Evolutionary conservation across 2,329 filamentous ascomycete genomes (phyloP).

Genomic region (Talaromyces rugulosus): DNA sequence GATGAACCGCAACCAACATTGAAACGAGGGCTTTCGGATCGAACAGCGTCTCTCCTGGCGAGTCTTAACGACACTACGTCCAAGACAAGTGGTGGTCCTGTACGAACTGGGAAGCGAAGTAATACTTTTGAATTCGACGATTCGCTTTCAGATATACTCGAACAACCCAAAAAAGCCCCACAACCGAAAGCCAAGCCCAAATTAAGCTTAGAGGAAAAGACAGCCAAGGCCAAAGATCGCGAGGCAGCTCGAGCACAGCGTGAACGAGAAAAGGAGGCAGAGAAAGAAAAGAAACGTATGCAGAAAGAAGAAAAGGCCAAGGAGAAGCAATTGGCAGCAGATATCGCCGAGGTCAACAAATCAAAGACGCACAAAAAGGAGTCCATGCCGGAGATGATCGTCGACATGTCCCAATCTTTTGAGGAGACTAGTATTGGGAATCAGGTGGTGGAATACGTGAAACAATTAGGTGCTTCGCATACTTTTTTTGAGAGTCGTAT

Average conservation of each 20-base stretch:
- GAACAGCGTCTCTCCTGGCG: slow-evolving; percentile 38
- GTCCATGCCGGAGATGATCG: slow-evolving; percentile 72
- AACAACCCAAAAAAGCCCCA: slow-evolving; percentile 21
- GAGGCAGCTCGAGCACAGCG: slow-evolving; percentile 45
- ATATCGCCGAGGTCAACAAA: slow-evolving; percentile 70
- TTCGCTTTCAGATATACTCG: slow-evolving; percentile 38
- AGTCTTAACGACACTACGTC: slow-evolving; percentile 20
- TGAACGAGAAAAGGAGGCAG: slow-evolving; percentile 53
- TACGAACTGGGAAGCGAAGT: background rate
- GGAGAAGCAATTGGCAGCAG: slow-evolving; percentile 62
- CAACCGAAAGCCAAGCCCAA: slow-evolving; percentile 39
- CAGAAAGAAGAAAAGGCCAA: slow-evolving; percentile 54
- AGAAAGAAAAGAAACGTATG: slow-evolving; percentile 47
- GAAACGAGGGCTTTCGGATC: slow-evolving; percentile 30
- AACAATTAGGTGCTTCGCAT: slow-evolving; percentile 37
- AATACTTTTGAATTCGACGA: slow-evolving; percentile 13
- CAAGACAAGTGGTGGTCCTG: background rate
- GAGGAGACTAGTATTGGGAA: slow-evolving; percentile 41
- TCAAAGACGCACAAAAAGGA: slow-evolving; percentile 68
- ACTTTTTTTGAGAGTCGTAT: slow-evolving; percentile 34
- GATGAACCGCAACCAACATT: slow-evolving; percentile 14
- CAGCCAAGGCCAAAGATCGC: slow-evolving; percentile 52
- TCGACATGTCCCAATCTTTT: slow-evolving; percentile 61
- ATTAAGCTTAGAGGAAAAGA: slow-evolving; percentile 37
- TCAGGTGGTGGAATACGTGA: slow-evolving; percentile 41